Percentiles rank a stretch among this genome's conserved stretches.
phyloP scores from a whole-genome alignment of 352 stramenopile genomes.

The Albugo laibachii region DNA sequence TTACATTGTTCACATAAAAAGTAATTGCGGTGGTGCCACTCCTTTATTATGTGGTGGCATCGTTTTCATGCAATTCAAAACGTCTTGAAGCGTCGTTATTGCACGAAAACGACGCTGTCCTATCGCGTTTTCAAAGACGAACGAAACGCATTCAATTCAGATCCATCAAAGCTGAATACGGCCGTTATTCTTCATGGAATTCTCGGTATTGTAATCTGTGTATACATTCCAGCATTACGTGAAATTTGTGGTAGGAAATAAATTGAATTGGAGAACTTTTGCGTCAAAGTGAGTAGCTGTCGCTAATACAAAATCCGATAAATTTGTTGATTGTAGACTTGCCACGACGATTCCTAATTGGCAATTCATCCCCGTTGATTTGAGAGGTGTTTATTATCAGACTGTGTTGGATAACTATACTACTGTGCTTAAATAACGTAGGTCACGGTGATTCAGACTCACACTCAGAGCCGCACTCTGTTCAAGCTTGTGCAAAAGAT shows the following conservation, averaged over 20 bases:
- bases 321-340: slow-evolving; percentile 12
- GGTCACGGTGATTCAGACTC: slow-evolving; percentile 56
- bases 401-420: neutral
- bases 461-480: slow-evolving; percentile 30
- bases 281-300: slow-evolving; percentile 18
- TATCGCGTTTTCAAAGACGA: too few species aligned
- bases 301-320: neutral
- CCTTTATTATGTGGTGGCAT: too few species aligned
- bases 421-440: slow-evolving; percentile 7
- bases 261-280: slow-evolving; percentile 71
- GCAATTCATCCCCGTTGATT: slow-evolving; percentile 41
- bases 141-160: too few species aligned
- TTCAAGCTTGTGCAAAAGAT: slow-evolving; percentile 44
- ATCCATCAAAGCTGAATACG: slow-evolving; percentile 23
- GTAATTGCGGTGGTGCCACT: too few species aligned
- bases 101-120: too few species aligned
- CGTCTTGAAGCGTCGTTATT: too few species aligned
- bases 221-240: neutral
- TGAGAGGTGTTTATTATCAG: slow-evolving; percentile 29
- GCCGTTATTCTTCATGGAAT: slow-evolving; percentile 66
- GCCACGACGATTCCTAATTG: slow-evolving; percentile 43
- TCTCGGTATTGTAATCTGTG: slow-evolving; percentile 19
- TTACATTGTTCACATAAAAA: too few species aligned
- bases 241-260: slow-evolving; percentile 29
- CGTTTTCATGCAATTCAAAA: too few species aligned